These are phyloP conservation scores for Ziziphus jujuba DNA, from an alignment of 306 rosid species.

Conservation along the genomic window DNA sequence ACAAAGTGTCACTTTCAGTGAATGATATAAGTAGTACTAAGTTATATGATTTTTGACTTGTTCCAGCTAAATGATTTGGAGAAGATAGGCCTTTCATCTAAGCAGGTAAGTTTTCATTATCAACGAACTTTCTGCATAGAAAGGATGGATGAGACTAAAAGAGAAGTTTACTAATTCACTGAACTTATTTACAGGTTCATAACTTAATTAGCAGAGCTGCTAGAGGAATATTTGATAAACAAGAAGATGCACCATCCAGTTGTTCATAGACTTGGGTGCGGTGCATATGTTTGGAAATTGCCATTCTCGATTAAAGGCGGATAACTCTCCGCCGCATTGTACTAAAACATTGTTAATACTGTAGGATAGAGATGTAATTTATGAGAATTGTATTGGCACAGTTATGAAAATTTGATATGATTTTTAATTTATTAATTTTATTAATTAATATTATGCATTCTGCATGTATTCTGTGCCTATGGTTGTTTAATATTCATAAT, in stretches of 20 bases:
- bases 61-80: slow-evolving; percentile 80
- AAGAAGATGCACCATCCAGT: slow-evolving; percentile 33
- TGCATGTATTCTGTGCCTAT: too few species aligned
- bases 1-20: background rate
- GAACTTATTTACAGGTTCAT: slow-evolving; percentile 41
- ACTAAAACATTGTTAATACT: too few species aligned
- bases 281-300: background rate
- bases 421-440: too few species aligned
- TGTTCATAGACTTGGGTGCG: slow-evolving; percentile 14
- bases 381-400: too few species aligned
- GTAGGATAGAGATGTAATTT: too few species aligned
- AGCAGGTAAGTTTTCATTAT: slow-evolving; percentile 57
- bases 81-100: slow-evolving; percentile 86
- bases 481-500: too few species aligned
- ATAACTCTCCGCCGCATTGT: too few species aligned
- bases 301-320: background rate
- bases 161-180: slow-evolving; percentile 6
- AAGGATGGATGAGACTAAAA: too few species aligned
- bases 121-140: background rate
- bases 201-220: slow-evolving; percentile 74
- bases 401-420: too few species aligned
- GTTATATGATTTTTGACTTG: slow-evolving; percentile 4
- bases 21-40: slow-evolving; percentile 24
- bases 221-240: slow-evolving; percentile 50
- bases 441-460: too few species aligned